Conservation (phyloP, 2,329 filamentous ascomycete species). For the Myriosclerotinia curreyana region DNA sequence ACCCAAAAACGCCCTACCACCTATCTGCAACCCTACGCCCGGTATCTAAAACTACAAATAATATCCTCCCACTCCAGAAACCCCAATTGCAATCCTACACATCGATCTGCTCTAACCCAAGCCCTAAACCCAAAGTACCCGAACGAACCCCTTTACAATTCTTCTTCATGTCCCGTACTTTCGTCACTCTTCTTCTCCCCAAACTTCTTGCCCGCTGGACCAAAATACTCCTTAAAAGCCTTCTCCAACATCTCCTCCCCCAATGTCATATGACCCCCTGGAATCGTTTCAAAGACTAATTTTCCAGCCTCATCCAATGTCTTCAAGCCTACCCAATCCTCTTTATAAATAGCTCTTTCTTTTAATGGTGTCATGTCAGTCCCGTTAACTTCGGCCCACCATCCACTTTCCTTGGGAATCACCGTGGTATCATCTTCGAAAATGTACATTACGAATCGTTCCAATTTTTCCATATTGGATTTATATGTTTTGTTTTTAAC, state of each 20-base stretch:
- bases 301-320: constrained; percentile 74
- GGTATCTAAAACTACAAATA: constrained; percentile 14
- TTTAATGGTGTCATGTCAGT: constrained; percentile 65
- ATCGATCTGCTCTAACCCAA: not conserved
- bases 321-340: constrained; percentile 91
- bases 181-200: not conserved
- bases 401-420: constrained; percentile 84
- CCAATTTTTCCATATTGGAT: constrained; percentile 63
- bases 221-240: constrained; percentile 45
- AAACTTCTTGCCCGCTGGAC: constrained; percentile 35
- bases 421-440: constrained; percentile 85
- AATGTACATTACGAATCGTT: constrained; percentile 83
- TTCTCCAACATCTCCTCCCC: constrained; percentile 58
- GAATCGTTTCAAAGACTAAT: constrained; percentile 68
- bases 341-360: constrained; percentile 70
- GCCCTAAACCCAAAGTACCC: too few species aligned
- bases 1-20: not conserved
- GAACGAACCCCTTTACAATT: constrained; percentile 14
- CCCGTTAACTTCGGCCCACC: constrained; percentile 84
- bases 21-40: not conserved
- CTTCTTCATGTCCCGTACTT: constrained; percentile 16
- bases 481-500: constrained; percentile 73
- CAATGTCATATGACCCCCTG: constrained; percentile 83
- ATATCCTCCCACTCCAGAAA: not conserved
- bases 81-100: not conserved